phyloP scores from a whole-genome alignment of 495 filamentous ascomycete genomes.

The Xylaria scruposa region DNA sequence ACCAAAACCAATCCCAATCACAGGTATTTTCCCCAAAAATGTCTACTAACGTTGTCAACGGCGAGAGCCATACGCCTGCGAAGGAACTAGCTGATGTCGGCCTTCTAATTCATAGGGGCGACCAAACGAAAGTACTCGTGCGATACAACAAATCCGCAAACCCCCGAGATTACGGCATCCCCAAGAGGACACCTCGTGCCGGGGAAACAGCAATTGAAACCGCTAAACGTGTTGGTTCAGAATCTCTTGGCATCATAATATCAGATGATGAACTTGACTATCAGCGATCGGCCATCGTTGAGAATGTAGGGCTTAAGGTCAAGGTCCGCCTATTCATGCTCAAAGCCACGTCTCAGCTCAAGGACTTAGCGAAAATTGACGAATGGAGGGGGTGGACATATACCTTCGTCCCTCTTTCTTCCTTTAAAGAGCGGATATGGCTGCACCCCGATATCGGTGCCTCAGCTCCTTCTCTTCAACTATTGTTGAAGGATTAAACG shows the following conservation, averaged over 20 bases:
- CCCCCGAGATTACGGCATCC: not conserved
- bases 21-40: not conserved
- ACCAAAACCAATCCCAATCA: not conserved
- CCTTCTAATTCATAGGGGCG: not conserved
- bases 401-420: not conserved
- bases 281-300: not conserved
- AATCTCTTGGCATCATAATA: not conserved
- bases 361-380: not conserved
- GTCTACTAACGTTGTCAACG: not conserved
- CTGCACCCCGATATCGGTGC: not conserved
- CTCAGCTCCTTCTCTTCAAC: not conserved
- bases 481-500: not conserved
- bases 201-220: not conserved
- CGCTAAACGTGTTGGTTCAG: not conserved
- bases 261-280: not conserved
- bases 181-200: not conserved
- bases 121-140: not conserved
- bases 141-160: not conserved
- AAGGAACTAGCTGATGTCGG: not conserved
- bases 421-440: not conserved
- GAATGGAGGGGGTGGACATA: not conserved
- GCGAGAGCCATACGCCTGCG: not conserved
- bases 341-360: not conserved
- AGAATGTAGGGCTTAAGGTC: not conserved
- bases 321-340: not conserved